phyloP scores from a whole-genome alignment of 768 basidiomycete species.

The Tylopilus felleus region DNA sequence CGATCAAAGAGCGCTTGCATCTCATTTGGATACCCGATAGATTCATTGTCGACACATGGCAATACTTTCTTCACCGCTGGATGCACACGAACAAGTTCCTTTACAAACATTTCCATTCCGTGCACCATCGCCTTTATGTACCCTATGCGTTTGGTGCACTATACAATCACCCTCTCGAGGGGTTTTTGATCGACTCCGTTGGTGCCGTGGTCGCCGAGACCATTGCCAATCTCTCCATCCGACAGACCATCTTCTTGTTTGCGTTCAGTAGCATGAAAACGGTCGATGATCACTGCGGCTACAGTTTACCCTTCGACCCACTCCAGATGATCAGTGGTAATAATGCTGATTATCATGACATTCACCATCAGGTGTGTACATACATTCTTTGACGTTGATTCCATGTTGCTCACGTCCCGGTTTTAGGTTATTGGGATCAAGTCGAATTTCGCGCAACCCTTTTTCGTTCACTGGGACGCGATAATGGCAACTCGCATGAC shows the following conservation, averaged over 20 bases:
- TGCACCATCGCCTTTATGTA: constrained; percentile 94
- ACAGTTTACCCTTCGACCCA: constrained; percentile 87
- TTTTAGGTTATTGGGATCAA: constrained; percentile 71
- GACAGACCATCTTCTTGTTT: constrained; percentile 86
- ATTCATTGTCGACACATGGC: constrained; percentile 96
- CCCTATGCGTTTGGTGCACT: constrained; percentile 96
- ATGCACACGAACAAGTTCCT: constrained; percentile 92
- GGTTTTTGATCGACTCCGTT: constrained; percentile 81
- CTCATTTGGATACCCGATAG: constrained; percentile 38
- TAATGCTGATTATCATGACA: constrained; percentile 96
- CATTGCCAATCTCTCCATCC: constrained; percentile 61
- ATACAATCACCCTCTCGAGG: constrained; percentile 97
- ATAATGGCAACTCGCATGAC: constrained; percentile 85
- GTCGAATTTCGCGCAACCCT: constrained; percentile 93
- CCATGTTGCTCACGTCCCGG: not conserved
- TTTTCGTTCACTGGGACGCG: constrained; percentile 92
- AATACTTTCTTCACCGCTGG: constrained; percentile 90
- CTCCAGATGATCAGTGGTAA: constrained; percentile 81
- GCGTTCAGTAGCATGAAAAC: constrained; percentile 84
- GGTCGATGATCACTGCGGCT: constrained; percentile 95
- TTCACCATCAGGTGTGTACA: constrained; percentile 82
- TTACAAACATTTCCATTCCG: constrained; percentile 88
- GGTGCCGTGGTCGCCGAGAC: constrained; percentile 78
- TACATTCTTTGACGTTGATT: not conserved
- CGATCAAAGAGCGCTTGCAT: not conserved